Evolutionary conservation across 2,329 filamentous ascomycete species (phyloP), one percentile per base, ranked within the genome.

Genomic region (Microcyclosporella mali): DNA sequence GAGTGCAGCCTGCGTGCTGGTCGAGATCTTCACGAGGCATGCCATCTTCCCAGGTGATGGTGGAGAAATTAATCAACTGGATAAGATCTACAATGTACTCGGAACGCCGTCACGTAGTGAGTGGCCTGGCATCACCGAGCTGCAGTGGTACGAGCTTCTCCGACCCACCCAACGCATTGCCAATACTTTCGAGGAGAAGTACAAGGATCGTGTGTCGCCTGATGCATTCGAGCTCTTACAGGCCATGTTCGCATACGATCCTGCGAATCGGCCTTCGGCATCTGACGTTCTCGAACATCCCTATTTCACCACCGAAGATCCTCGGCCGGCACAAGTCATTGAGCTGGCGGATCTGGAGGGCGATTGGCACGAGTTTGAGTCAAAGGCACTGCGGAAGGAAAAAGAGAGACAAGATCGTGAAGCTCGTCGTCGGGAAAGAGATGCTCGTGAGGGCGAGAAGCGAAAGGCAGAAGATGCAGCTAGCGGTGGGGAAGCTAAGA

Each of bases 291-390:
- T 98, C 28, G 77, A 84, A 50, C 89, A 98, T 64, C 74, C 82
- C 1, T 98, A 98, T 69, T 98, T 98, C 61, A 82, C 78, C 3
- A 74, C 74, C 29, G 92, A 98, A 66, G 81, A 87, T 54, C 90
- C 92, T 14, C 66, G 72, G 42, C 74, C 89, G 16, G 78, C 77
- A 58, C 87, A 94, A 59, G 86, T 88, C 31, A 72, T 82, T 51
- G 89, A 95, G 81, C 76, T 98, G 37, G 81, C 83, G 46, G 72
- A 82, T 37, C 75, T 98, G 21, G 80, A 92, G 56, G 92, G 92
- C 16, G 92, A 98, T 57, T 98, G 92, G 92, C 92, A 98, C 62
- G 92, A 98, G 63, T 95, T 97, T 58, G 92, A 98, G 69, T 94
- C 88, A 43, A 98, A 98, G 69, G 89, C 88, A 12, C 73, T 95